Percentiles rank a stretch among this genome's conserved stretches.
Conservation (phyloP, 1,284 basidiomycete genomes). For the Tilletia setariae region DNA sequence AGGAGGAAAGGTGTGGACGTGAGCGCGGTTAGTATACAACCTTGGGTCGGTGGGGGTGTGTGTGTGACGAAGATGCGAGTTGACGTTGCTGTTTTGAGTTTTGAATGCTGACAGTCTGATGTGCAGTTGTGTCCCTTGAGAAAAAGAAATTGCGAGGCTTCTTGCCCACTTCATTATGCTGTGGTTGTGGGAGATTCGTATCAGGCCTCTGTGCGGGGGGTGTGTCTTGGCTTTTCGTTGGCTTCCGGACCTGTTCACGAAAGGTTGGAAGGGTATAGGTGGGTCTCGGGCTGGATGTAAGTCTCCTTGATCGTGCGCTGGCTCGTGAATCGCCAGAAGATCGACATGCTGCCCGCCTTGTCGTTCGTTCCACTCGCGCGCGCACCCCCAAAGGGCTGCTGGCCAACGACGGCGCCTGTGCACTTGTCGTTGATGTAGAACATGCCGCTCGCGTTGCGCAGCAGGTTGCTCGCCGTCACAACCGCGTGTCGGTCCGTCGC, state of each 20-base stretch:
- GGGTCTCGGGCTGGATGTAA: conserved; percentile 44
- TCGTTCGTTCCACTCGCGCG: conserved; percentile 94
- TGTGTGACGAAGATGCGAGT: too few species aligned
- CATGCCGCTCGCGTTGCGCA: conserved; percentile 52
- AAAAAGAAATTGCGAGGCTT: too few species aligned
- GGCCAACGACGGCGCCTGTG: conserved; percentile 73
- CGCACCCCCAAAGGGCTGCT: conserved; percentile 95
- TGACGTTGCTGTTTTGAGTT: too few species aligned
- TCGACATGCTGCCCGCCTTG: conserved; percentile 86
- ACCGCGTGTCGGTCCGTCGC: conserved; percentile 50
- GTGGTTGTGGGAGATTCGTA: too few species aligned
- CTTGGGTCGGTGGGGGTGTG: too few species aligned
- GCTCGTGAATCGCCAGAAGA: conserved; percentile 64
- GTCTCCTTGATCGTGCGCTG: conserved; percentile 95
- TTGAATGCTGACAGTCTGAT: too few species aligned
- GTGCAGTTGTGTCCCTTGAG: too few species aligned
- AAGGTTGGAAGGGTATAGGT: conserved; percentile 50
- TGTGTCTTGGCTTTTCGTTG: too few species aligned
- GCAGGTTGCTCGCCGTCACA: conserved; percentile 47
- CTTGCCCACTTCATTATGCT: too few species aligned
- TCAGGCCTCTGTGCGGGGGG: too few species aligned
- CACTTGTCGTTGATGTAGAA: conserved; percentile 61
- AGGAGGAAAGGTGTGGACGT: too few species aligned
- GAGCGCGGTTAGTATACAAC: too few species aligned
- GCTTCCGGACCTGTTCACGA: not conserved